Conservation (phyloP, 805 yeast species). For the Pichia ethanolica region DNA sequence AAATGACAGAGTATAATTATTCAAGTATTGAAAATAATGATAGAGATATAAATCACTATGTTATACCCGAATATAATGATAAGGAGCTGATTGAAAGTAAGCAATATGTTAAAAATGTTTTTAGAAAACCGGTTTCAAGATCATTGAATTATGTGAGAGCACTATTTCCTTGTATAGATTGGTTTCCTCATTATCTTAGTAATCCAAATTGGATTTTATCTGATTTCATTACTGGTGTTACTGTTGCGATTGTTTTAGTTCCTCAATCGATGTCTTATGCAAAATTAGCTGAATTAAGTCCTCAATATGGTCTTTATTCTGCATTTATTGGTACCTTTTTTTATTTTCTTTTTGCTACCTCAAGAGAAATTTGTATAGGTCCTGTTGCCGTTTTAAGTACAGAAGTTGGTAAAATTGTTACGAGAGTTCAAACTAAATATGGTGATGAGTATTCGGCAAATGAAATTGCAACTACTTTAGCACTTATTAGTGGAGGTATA, state of each 20-base stretch:
- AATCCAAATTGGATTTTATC: conserved; percentile 59
- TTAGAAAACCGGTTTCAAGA: conserved; percentile 33
- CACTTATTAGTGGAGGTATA: conserved; percentile 80
- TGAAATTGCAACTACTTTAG: conserved; percentile 69
- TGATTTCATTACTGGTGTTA: conserved; percentile 85
- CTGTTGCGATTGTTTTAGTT: conserved; percentile 88
- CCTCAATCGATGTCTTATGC: conserved; percentile 98
- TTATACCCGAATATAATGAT: conserved; percentile 11
- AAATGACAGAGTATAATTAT: too few relatives aligned
- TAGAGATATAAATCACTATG: too few relatives aligned
- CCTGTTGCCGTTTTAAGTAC: conserved; percentile 95
- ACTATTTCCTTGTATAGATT: conserved; percentile 70
- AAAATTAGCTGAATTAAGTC: conserved; percentile 67
- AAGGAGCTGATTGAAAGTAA: conserved; percentile 20
- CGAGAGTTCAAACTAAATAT: conserved; percentile 45
- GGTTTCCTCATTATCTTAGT: conserved; percentile 79
- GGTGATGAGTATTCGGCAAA: conserved; percentile 45
- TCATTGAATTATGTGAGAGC: conserved; percentile 47
- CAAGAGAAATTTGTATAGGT: conserved; percentile 92
- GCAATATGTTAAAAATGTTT: conserved; percentile 23
- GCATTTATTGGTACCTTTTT: conserved; percentile 86
- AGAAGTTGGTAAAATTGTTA: conserved; percentile 73
- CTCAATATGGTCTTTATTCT: conserved; percentile 86
- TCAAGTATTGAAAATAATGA: too few relatives aligned
- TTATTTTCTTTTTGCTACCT: conserved; percentile 87